These are phyloP conservation scores for Albifimbria verrucaria DNA, from an alignment of 2,329 filamentous ascomycete genomes.

Conservation along the genomic window DNA sequence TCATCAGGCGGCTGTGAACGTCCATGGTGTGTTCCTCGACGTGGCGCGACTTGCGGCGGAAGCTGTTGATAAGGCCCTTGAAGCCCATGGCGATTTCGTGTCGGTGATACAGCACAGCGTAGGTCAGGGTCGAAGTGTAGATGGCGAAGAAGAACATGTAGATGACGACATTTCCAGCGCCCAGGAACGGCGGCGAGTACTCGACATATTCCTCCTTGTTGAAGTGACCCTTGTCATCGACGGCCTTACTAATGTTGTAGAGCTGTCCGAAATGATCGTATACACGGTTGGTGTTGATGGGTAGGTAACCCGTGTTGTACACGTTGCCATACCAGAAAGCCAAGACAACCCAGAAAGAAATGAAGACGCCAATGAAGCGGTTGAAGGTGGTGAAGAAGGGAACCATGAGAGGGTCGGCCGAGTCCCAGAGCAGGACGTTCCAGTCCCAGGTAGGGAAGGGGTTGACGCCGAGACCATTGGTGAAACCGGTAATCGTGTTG, in stretches of 20 bases:
- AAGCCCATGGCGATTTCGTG: conserved; percentile 48
- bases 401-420: conserved; percentile 42
- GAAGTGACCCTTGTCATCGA: conserved; percentile 42
- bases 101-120: conserved; percentile 49
- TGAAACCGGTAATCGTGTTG: conserved; percentile 39
- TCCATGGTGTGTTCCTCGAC: conserved; percentile 36
- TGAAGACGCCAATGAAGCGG: conserved; percentile 54
- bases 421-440: conserved; percentile 43
- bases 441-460: conserved; percentile 46
- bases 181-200: conserved; percentile 51
- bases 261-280: conserved; percentile 45
- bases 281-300: conserved; percentile 49
- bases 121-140: conserved; percentile 49
- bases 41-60: conserved; percentile 36
- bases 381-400: conserved; percentile 61
- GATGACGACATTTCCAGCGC: conserved; percentile 46
- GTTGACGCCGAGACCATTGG: conserved; percentile 43
- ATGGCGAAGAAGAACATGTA: conserved; percentile 56
- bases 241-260: conserved; percentile 43
- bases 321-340: conserved; percentile 57
- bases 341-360: conserved; percentile 52
- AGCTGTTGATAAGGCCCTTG: conserved; percentile 41
- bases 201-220: conserved; percentile 41
- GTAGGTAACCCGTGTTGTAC: conserved; percentile 54
- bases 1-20: conserved; percentile 48